Percentiles rank a stretch among this genome's conserved stretches.
These are phyloP conservation scores for Solanum aculeatissimum DNA, from an alignment of 305 asterid genomes.

Conservation along the genomic window DNA sequence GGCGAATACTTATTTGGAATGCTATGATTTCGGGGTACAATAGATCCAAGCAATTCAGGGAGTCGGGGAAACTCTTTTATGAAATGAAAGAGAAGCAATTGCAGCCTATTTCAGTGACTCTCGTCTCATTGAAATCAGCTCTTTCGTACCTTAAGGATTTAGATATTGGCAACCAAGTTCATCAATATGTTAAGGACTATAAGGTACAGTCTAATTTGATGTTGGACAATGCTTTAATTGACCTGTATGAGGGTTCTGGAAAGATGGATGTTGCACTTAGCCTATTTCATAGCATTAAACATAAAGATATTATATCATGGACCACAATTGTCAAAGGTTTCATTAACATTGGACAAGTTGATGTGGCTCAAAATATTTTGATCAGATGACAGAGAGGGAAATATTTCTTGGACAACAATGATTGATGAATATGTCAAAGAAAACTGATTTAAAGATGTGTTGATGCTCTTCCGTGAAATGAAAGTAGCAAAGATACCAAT, in stretches of 20 bases:
- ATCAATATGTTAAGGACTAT: constrained; percentile 10
- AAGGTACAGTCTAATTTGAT: constrained; percentile 8
- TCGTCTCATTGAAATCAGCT: constrained; percentile 14
- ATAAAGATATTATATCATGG: constrained; percentile 21
- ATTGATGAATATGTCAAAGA: constrained; percentile 18
- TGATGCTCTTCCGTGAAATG: constrained; percentile 21
- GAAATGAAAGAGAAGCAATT: constrained; percentile 13
- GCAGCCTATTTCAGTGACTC: constrained; percentile 15
- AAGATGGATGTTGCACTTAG: constrained; percentile 13
- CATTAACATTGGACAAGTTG: constrained; percentile 8
- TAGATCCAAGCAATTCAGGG: background rate
- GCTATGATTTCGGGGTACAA: constrained; percentile 17
- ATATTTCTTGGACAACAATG: constrained; percentile 24
- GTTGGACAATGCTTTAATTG: constrained; percentile 12
- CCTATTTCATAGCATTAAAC: constrained; percentile 10
- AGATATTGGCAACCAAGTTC: constrained; percentile 6
- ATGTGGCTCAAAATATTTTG: constrained; percentile 16
- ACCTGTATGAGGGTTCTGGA: constrained; percentile 13
- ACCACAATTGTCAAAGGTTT: constrained; percentile 17
- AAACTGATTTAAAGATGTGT: constrained; percentile 14
- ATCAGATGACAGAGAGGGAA: constrained; percentile 28
- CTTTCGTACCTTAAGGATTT: constrained; percentile 20
- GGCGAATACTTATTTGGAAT: constrained; percentile 14
- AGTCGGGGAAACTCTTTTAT: constrained; percentile 9
- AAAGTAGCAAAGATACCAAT: constrained; percentile 11